phyloP scores from a whole-genome alignment of 73 alveolate genomes.

The Effrenium voratum region DNA sequence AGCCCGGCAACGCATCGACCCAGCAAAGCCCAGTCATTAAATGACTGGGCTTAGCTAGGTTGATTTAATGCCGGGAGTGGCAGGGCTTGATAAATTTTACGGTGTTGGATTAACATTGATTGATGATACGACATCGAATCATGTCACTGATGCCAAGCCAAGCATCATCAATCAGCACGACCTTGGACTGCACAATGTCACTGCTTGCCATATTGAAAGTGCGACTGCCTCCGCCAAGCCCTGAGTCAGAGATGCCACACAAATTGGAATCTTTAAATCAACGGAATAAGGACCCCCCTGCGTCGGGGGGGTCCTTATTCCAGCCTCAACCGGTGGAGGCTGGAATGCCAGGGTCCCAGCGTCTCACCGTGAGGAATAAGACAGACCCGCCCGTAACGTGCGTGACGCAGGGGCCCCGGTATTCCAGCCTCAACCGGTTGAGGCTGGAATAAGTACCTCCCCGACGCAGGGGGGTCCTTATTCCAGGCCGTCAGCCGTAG shows the following conservation, averaged over 20 bases:
- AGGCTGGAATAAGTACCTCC: conserved; percentile 1
- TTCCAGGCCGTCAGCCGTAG: conserved; percentile 29
- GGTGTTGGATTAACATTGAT: background rate
- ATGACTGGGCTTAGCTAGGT: background rate
- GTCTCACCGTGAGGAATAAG: background rate
- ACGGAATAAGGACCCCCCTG: background rate
- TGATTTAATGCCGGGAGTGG: background rate
- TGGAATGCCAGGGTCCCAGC: too few relatives aligned
- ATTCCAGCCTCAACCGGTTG: conserved; percentile 30
- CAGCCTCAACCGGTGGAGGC: too few relatives aligned
- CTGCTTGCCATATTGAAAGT: too few relatives aligned
- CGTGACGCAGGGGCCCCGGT: background rate
- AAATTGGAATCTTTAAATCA: too few relatives aligned
- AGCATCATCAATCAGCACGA: background rate
- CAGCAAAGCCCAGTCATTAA: background rate
- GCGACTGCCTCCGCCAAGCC: background rate
- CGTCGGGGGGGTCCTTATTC: too few relatives aligned
- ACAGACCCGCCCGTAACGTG: background rate
- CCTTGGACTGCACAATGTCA: too few relatives aligned
- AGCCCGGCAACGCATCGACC: conserved; percentile 7
- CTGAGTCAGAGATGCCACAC: background rate
- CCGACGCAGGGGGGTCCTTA: conserved; percentile 46
- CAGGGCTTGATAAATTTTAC: background rate
- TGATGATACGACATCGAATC: too few relatives aligned
- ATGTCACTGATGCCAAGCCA: background rate